Evolutionary conservation across 1,284 basidiomycete species (phyloP), one percentile per base, ranked within the genome.

Genomic region (Wolfiporia cocos): DNA sequence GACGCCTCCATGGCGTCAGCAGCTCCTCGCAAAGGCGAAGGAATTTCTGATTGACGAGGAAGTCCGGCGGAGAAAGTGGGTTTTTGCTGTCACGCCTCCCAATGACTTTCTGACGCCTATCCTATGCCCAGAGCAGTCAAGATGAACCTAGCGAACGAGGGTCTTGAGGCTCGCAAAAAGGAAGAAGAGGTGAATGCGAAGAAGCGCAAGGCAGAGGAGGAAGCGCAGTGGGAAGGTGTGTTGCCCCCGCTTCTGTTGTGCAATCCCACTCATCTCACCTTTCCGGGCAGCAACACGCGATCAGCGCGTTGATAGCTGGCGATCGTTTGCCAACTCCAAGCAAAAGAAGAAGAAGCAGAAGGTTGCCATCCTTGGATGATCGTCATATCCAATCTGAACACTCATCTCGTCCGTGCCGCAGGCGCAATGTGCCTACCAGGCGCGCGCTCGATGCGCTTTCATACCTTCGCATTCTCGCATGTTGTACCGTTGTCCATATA

Each of bases 141-240:
- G 67, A 81, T 89, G 80, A 89, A 89, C 55, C 64, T 90, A 37
- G 87, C 87, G 3, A 91, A 91, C 52, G 87, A 91, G 62, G 87
- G 86, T 11, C 65, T 88, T 3, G 86, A 91, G 57, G 87, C 87
- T 7, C 73, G 78, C 51, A 86, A 83, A 69, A 90, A 90, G 60
- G 86, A 91, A 44, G 86, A 87, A 43, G 86, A 90, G 52, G 70
- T 83, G n/a, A 62, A 68, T 15, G 52, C 74, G 14, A 81, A 63
- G 67, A 91, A 91, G 62, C 74, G 86, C 43, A 91, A 90, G 56
- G 86, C 74, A 2, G 86, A 90, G 52, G 86, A 89, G 6, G 87
- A 90, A 49, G 84, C 78, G 49, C 66, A 62, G 15, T 91, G 86
- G 87, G 86, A 91, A 73, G 85, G 86, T 87, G 48, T 28, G 69